These are phyloP conservation scores for Abortiporus biennis DNA, from an alignment of 1,284 basidiomycete species.

Conservation along the genomic window DNA sequence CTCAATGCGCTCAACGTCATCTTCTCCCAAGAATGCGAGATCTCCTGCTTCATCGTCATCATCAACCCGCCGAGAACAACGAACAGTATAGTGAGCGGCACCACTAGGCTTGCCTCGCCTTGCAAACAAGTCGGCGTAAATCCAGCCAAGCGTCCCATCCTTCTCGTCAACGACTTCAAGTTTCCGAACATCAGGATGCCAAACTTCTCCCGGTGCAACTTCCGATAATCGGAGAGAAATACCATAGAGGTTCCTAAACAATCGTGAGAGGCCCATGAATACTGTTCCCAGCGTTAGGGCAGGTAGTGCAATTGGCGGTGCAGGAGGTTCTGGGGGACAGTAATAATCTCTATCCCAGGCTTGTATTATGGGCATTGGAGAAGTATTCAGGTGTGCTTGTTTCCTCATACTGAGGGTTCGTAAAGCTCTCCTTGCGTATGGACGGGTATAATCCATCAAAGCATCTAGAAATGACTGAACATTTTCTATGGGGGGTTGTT, in stretches of 20 bases:
- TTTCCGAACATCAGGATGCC: conserved; percentile 87
- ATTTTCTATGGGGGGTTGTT: conserved; percentile 49
- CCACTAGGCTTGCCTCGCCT: conserved; percentile 84
- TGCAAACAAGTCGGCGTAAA: conserved; percentile 91
- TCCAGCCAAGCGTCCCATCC: conserved; percentile 83
- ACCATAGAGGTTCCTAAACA: conserved; percentile 86
- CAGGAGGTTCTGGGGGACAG: conserved; percentile 69
- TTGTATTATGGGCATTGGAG: conserved; percentile 61
- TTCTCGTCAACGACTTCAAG: conserved; percentile 90
- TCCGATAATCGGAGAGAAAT: conserved; percentile 72
- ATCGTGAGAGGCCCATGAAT: conserved; percentile 79
- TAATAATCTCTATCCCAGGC: conserved; percentile 95
- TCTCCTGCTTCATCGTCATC: conserved; percentile 81
- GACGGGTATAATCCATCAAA: conserved; percentile 70
- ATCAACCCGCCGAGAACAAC: conserved; percentile 89
- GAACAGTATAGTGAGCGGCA: conserved; percentile 96
- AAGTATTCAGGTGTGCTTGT: conserved; percentile 54
- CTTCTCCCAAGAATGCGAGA: conserved; percentile 34
- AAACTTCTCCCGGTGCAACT: conserved; percentile 74
- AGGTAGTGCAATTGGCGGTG: conserved; percentile 64
- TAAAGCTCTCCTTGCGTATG: conserved; percentile 70
- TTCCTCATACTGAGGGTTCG: conserved; percentile 69
- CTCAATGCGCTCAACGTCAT: conserved; percentile 25
- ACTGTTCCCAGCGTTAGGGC: conserved; percentile 78
- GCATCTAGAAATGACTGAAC: conserved; percentile 80